Evolutionary conservation across 768 basidiomycete species (phyloP), one percentile per base, ranked within the genome.

Genomic region (Macrolepiota fuliginosa): DNA sequence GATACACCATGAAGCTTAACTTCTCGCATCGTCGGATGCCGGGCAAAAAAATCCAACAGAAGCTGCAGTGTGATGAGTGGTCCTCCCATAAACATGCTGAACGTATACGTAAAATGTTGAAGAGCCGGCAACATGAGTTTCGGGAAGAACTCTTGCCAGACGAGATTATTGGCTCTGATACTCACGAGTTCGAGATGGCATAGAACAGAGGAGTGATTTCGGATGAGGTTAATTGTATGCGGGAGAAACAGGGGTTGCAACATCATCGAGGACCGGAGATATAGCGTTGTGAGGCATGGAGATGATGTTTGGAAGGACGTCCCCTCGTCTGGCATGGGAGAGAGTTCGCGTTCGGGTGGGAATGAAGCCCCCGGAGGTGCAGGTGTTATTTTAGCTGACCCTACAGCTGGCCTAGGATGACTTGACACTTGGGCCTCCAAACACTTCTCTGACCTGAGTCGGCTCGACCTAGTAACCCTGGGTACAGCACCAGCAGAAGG

Each of bases 231-330:
- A 25, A 59, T 22, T 4, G 58, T 59, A 22, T 59, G 39, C 15
- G 36, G 39, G 22, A 59, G 42, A 37, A 59, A 59, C 24, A 53
- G 58, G 0, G 50, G 39, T 17, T 52, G 58, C 29, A 59, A 12
- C 50, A 59, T 51, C 58, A 59, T 59, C 3, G 50, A 40, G 5
- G 50, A 59, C n/a, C 50, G 50, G 39, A 59, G 58, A 17, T 40
- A 17, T 3, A 59, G 39, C 3, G 37, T 19, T 53, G 27, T n/a
- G 9, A 59, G 58, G 19, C 35, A 52, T 29, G 58, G 58, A 29
- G 49, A 25, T 10, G 58, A 42, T 10, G 39, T 52, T 27, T 36
- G 24, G 9, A 59, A 53, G 1, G 24, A 32, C 4, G 29, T 32
- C 12, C 2, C 7, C 10, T 53, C 27, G 19, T 29, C 17, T 53